Conservation (phyloP, 345 rosid genomes). For the Moricandia moricandioides region DNA sequence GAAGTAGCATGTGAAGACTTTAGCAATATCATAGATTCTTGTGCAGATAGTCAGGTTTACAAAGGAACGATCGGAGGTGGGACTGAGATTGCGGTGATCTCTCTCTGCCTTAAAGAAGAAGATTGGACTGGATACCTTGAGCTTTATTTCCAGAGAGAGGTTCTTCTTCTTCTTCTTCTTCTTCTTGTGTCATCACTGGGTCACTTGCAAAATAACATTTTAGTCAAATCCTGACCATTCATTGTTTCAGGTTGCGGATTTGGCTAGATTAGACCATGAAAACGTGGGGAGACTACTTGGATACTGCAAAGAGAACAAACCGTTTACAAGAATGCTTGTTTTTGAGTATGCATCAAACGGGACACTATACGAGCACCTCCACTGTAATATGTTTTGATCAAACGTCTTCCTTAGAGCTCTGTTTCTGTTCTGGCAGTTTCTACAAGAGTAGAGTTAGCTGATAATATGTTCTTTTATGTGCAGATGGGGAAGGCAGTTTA, state of each 20-base stretch:
- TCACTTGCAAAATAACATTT: background rate
- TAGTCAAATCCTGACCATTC: background rate
- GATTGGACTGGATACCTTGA: constrained; percentile 87
- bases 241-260: constrained; percentile 78
- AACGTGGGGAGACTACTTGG: constrained; percentile 83
- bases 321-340: constrained; percentile 93
- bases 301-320: constrained; percentile 71
- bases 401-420: constrained; percentile 15
- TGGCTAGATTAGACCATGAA: constrained; percentile 88
- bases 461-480: constrained; percentile 17
- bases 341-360: constrained; percentile 97
- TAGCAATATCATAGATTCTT: constrained; percentile 93
- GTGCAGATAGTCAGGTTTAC: constrained; percentile 79
- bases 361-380: constrained; percentile 90
- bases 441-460: background rate
- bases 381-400: constrained; percentile 59
- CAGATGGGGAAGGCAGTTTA: constrained; percentile 89
- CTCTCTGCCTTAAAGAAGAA: constrained; percentile 81
- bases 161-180: constrained; percentile 36
- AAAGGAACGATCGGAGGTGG: constrained; percentile 84
- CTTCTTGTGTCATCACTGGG: no score
- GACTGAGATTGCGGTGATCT: constrained; percentile 88
- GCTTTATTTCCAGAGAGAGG: constrained; percentile 93
- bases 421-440: background rate
- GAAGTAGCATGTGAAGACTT: constrained; percentile 99